These are phyloP conservation scores for Selaginella tamariscina DNA, from an alignment of 75 land plant genomes.

Conservation along the genomic window DNA sequence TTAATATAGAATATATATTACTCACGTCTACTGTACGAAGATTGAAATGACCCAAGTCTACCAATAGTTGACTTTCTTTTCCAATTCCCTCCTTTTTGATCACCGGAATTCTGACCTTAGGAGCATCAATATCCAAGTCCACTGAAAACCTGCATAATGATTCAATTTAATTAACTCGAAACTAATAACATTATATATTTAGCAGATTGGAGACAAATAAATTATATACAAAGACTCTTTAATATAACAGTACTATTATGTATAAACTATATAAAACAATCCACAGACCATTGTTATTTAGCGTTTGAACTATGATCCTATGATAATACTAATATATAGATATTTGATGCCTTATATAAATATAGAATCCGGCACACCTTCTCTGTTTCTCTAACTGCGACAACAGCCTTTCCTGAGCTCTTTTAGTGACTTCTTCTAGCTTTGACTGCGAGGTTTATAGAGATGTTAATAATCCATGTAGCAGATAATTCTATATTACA, in stretches of 20 bases:
- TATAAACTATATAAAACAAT: too few species aligned
- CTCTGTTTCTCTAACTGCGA: constrained; percentile 73
- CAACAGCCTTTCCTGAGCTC: constrained; percentile 86
- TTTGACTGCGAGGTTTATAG: constrained; percentile 41
- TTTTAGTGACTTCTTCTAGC: constrained; percentile 78
- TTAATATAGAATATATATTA: not conserved
- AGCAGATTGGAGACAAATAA: not conserved
- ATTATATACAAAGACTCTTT: not conserved
- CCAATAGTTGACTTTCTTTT: constrained; percentile 45
- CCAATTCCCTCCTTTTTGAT: constrained; percentile 17
- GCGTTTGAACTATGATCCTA: too few species aligned
- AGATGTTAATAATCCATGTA: not conserved
- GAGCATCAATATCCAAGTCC: constrained; percentile 93
- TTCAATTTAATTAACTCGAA: too few species aligned
- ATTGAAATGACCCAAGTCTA: constrained; percentile 97
- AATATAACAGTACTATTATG: too few species aligned
- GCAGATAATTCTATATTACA: too few species aligned
- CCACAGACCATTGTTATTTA: too few species aligned
- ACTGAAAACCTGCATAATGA: constrained; percentile 62
- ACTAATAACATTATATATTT: too few species aligned
- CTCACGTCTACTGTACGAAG: constrained; percentile 43
- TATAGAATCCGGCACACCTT: too few species aligned
- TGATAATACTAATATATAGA: too few species aligned
- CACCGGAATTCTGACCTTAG: constrained; percentile 72
- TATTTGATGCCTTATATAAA: too few species aligned